phyloP scores from a whole-genome alignment of 192 early-diverging fungal species.

The Rhizoclosmatium globosum region DNA sequence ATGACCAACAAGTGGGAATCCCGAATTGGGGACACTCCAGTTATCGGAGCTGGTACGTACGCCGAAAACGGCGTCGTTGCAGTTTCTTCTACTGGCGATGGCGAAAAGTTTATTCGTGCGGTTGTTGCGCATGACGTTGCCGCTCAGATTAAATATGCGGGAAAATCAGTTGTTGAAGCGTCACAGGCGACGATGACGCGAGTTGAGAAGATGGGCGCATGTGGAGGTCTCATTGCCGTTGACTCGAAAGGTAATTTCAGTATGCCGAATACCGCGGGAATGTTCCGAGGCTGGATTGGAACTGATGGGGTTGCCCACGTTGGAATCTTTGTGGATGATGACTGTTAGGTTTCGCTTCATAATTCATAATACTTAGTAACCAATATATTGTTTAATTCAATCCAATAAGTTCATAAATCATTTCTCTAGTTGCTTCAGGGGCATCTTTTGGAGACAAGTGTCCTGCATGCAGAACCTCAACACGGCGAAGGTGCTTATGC shows the following conservation, averaged over 20 bases:
- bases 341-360: neutral
- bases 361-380: neutral
- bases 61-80: constrained; percentile 55
- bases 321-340: constrained; percentile 51
- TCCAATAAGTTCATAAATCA: constrained; percentile 58
- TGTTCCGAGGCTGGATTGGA: constrained; percentile 56
- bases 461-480: constrained; percentile 73
- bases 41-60: constrained; percentile 57
- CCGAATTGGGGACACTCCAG: constrained; percentile 58
- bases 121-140: constrained; percentile 51
- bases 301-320: constrained; percentile 43
- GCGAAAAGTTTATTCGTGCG: constrained; percentile 57
- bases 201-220: constrained; percentile 44
- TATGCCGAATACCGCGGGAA: constrained; percentile 48
- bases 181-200: constrained; percentile 39
- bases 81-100: constrained; percentile 56
- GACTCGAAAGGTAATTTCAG: constrained; percentile 49
- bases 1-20: constrained; percentile 53
- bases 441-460: constrained; percentile 81
- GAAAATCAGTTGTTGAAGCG: constrained; percentile 44
- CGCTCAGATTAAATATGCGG: constrained; percentile 53
- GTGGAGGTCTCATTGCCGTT: constrained; percentile 55
- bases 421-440: constrained; percentile 36
- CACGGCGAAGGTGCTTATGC: constrained; percentile 60
- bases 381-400: neutral